Evolutionary conservation across 768 basidiomycete genomes (phyloP).

Genomic region (Termitomyces bulborhizus): DNA sequence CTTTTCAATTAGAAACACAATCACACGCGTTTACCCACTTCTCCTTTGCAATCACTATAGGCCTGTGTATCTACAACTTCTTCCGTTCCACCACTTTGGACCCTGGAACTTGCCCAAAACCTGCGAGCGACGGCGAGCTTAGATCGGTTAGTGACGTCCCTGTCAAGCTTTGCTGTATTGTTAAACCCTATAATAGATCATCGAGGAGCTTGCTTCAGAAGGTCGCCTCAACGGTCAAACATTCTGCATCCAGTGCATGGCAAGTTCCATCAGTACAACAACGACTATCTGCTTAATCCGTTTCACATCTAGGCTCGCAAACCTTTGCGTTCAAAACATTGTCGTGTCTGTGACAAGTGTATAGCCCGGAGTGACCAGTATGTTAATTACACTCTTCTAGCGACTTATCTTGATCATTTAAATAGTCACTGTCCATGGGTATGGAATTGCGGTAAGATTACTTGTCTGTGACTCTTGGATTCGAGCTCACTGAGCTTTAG

Average conservation of each 20-base stretch:
- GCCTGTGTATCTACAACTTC: conserved; percentile 83
- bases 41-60: conserved; percentile 62
- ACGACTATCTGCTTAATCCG: not conserved
- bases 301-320: conserved; percentile 57
- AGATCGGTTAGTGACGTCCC: conserved; percentile 58
- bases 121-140: conserved; percentile 76
- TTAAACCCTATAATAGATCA: conserved; percentile 44
- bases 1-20: conserved; percentile 54
- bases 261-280: conserved; percentile 22
- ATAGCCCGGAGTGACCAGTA: conserved; percentile 91
- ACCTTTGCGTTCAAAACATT: conserved; percentile 92
- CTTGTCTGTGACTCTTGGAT: not conserved
- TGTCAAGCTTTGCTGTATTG: not conserved
- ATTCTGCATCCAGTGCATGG: conserved; percentile 96
- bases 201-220: conserved; percentile 86
- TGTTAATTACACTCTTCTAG: conserved; percentile 21
- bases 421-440: conserved; percentile 96
- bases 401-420: conserved; percentile 1
- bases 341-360: conserved; percentile 87
- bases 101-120: conserved; percentile 81
- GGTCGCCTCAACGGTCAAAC: conserved; percentile 92
- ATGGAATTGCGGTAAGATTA: conserved; percentile 89
- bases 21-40: conserved; percentile 72
- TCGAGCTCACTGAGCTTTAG: conserved; percentile 27
- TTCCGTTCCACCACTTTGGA: conserved; percentile 87